Evolutionary conservation across 1,284 basidiomycete genomes (phyloP).

Genomic region (Trichosporon inkin): DNA sequence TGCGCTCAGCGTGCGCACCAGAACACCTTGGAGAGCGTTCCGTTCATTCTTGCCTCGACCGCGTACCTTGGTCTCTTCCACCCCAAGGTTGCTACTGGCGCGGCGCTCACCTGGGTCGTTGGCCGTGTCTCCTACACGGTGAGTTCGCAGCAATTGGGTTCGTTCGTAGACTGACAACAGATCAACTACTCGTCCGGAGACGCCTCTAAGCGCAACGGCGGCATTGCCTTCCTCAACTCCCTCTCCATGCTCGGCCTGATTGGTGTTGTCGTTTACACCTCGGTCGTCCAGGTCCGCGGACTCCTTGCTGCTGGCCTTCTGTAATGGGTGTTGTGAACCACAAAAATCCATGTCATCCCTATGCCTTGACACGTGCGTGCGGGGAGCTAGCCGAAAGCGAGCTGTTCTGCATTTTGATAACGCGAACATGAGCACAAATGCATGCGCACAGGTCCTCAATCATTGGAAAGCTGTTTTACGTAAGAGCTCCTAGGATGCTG

Average conservation of each 20-base stretch:
- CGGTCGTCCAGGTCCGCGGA: constrained; percentile 11
- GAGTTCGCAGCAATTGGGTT: constrained; percentile 9
- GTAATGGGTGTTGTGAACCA: not conserved
- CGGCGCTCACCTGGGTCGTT: constrained; percentile 26
- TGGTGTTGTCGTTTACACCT: constrained; percentile 2
- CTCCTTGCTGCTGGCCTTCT: constrained; percentile 13
- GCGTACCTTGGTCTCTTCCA: constrained; percentile 40
- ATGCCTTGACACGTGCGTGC: too few species aligned
- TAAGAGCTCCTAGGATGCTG: too few species aligned
- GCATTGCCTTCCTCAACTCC: constrained; percentile 23
- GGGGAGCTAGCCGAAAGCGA: too few species aligned
- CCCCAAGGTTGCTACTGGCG: constrained; percentile 31
- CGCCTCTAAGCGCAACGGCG: constrained; percentile 20
- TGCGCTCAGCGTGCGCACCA: constrained; percentile 42
- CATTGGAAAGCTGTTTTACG: too few species aligned
- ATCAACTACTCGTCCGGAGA: constrained; percentile 30
- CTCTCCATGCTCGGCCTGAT: constrained; percentile 18
- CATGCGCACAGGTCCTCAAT: too few species aligned
- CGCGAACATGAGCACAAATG: too few species aligned
- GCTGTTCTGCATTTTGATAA: too few species aligned
- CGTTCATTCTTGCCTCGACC: constrained; percentile 29
- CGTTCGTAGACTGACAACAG: constrained; percentile 10
- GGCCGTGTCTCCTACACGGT: constrained; percentile 39
- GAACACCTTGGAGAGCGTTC: constrained; percentile 44
- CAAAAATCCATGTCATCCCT: constrained; percentile 6